Percentiles rank a stretch among this genome's conserved stretches.
These are phyloP conservation scores for Aspergillus ochraceus DNA, from an alignment of 2,329 filamentous ascomycete genomes.

Conservation along the genomic window DNA sequence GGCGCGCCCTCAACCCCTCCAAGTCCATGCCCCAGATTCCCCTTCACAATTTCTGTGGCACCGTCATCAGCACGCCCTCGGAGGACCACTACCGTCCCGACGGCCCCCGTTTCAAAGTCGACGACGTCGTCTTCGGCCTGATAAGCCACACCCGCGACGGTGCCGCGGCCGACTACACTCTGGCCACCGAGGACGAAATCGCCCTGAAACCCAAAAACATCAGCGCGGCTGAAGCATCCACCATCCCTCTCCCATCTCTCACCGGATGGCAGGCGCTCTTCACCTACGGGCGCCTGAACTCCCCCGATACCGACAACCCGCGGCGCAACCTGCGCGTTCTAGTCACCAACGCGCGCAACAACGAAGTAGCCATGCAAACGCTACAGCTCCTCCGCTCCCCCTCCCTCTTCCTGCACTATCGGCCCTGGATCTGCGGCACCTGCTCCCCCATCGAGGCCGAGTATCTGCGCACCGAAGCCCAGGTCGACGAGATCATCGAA, in stretches of 20 bases:
- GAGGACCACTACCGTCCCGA: constrained; percentile 29
- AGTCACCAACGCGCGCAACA: constrained; percentile 38
- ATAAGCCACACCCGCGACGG: constrained; percentile 40
- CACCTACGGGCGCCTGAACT: constrained; percentile 34
- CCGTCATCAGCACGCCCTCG: constrained; percentile 36
- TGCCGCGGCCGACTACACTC: constrained; percentile 42
- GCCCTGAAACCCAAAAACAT: constrained; percentile 40
- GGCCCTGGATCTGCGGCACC: constrained; percentile 41
- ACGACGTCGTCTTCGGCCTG: constrained; percentile 42
- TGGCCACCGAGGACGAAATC: constrained; percentile 41
- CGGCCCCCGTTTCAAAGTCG: constrained; percentile 41
- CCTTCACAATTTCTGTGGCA: constrained; percentile 43
- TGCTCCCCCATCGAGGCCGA: constrained; percentile 23
- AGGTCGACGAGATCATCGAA: constrained; percentile 38
- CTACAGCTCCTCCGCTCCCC: constrained; percentile 39
- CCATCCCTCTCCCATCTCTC: constrained; percentile 40
- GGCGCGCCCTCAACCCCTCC: constrained; percentile 25
- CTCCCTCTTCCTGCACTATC: constrained; percentile 29
- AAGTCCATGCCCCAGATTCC: constrained; percentile 37
- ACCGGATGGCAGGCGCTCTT: constrained; percentile 47
- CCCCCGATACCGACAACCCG: constrained; percentile 15
- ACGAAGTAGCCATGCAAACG: constrained; percentile 38
- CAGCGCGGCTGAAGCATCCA: constrained; percentile 33
- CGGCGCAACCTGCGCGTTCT: constrained; percentile 32
- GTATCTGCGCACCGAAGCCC: constrained; percentile 26